Base-by-base conservation (phyloP, 495 filamentous ascomycete genomes). In the Cladorrhinum samala region DNA sequence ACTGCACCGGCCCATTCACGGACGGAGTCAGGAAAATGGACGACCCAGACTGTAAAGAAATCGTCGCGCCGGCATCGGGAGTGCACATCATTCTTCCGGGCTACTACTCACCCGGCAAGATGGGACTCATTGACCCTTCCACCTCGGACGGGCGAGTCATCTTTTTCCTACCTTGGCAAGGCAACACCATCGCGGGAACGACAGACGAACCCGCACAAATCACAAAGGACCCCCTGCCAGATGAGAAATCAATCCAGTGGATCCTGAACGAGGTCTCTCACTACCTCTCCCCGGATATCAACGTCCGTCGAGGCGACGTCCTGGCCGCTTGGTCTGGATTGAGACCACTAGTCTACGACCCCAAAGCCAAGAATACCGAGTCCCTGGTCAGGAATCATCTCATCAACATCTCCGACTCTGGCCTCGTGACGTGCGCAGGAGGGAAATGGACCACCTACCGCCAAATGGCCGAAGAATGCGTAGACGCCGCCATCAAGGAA, bases 391-490 rank as follows among this genome's bases (percentile, higher is more conserved):
- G 93, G 48, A 97, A 93, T 70, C 93, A 98, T 66, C 78, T 98
- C 50, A 83, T 98, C 62, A 86, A 92, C 54, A 79, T 92, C 21
- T 96, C 92, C 9, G 68, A 78, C 1, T 91, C 88, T 8, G 93
- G 93, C 2, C 83, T 98, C 24, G 68, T 98, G 46, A 98, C 93
- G 39, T 91, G 89, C 66, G 89, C 92, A n/a, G 93, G 93, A 55
- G 93, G 93, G 18, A 97, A 97, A 72, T 98, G 93, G 93, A 98
- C 93, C 2, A 98, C 93, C 4, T 98, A 98, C 72, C 86, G 93
- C 27, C 91, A 98, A 66, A 98, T 98, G 93, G 90, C 93, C 33
- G 92, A 98, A 72, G 92, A 98, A 67, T 85, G 87, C 49, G 93
- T 98, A 25, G 92, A 98, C 61, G 87, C 91, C 56, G 92, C 92